Percentiles rank a stretch among this genome's conserved stretches.
These are phyloP conservation scores for Elongisporangium anandrum DNA, from an alignment of 352 stramenopile species.

Conservation along the genomic window DNA sequence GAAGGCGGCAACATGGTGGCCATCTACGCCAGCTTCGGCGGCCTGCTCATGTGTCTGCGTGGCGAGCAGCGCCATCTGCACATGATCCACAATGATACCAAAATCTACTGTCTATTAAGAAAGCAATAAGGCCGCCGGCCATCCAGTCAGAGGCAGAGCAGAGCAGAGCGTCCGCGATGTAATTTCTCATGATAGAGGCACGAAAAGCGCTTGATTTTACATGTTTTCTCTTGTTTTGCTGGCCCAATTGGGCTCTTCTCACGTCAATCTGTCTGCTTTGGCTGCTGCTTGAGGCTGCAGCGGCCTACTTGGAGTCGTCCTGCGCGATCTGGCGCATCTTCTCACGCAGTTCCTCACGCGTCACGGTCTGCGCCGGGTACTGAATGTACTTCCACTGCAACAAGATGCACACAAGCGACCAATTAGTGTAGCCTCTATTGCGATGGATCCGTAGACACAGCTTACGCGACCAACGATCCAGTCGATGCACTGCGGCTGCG, in stretches of 20 bases:
- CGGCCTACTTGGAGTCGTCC: conserved; percentile 35
- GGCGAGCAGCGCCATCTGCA: conserved; percentile 96
- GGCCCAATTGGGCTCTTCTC: neutral
- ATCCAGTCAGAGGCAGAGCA: neutral
- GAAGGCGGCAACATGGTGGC: conserved; percentile 91
- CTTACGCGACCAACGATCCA: conserved; percentile 63
- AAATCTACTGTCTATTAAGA: conserved; percentile 92
- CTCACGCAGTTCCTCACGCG: conserved; percentile 70
- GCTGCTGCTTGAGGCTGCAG: too few species aligned
- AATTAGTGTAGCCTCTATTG: neutral
- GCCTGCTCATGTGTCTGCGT: conserved; percentile 96
- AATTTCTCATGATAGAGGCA: conserved; percentile 1
- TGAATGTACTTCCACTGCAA: conserved; percentile 81
- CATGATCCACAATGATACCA: conserved; percentile 96
- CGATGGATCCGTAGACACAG: neutral
- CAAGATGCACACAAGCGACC: conserved; percentile 2
- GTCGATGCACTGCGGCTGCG: conserved; percentile 82
- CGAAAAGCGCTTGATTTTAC: conserved; percentile 16
- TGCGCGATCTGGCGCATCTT: conserved; percentile 72
- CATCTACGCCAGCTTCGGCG: conserved; percentile 96
- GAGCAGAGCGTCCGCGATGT: neutral
- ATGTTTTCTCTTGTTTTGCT: conserved; percentile 12
- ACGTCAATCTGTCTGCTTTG: neutral
- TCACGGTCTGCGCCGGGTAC: conserved; percentile 73
- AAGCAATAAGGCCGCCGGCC: conserved; percentile 58